phyloP scores from a whole-genome alignment of 768 basidiomycete species.

The Lactifluus volemus region DNA sequence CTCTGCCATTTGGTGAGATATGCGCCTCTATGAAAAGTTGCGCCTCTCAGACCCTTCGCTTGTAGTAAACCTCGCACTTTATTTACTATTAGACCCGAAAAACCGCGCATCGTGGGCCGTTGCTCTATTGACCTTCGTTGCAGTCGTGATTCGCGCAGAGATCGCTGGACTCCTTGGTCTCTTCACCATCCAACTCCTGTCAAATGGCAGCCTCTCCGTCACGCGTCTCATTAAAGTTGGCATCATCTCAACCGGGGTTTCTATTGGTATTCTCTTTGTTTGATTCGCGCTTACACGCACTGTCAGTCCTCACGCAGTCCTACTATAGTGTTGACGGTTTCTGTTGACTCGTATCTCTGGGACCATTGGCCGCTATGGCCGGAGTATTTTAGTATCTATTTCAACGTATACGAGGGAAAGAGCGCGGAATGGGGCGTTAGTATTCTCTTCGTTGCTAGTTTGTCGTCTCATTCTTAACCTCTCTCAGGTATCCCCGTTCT shows the following conservation, averaged over 20 bases:
- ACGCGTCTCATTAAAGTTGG: constrained; percentile 40
- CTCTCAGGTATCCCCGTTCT: constrained; percentile 56
- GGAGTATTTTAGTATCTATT: constrained; percentile 68
- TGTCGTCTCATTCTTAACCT: neutral
- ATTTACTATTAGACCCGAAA: constrained; percentile 35
- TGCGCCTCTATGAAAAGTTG: neutral
- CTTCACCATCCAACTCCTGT: constrained; percentile 46
- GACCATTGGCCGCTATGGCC: constrained; percentile 69
- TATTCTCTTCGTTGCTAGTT: constrained; percentile 12
- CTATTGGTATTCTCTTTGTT: constrained; percentile 37
- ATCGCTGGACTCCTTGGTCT: constrained; percentile 58
- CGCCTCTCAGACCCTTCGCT: neutral
- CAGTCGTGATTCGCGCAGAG: constrained; percentile 76
- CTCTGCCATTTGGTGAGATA: constrained; percentile 63
- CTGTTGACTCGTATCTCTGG: constrained; percentile 88
- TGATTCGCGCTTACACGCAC: neutral
- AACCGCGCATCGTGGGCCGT: constrained; percentile 39
- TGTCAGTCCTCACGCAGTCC: neutral
- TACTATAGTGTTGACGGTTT: constrained; percentile 44
- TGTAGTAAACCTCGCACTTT: constrained; percentile 51
- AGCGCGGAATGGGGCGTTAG: constrained; percentile 88
- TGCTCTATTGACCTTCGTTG: constrained; percentile 52
- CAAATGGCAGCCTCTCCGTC: constrained; percentile 36
- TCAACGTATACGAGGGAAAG: constrained; percentile 84
- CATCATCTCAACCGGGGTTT: constrained; percentile 37